Conservation (phyloP, 2,329 filamentous ascomycete species). For the Raffaelea deltoideospora region DNA sequence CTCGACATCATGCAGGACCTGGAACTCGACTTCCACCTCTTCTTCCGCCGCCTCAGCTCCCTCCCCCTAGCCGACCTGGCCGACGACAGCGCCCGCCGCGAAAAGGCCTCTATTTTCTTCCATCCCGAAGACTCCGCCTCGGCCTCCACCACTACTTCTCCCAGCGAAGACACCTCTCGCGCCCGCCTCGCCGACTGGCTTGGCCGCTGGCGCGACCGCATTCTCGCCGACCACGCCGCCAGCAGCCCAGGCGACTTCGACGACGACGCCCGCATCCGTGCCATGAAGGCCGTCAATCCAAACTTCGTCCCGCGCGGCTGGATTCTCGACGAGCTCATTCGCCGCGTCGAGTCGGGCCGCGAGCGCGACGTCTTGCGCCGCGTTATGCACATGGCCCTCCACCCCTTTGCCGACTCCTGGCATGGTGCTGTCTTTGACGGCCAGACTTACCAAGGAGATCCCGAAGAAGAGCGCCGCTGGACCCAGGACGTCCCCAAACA, state of each 20-base stretch:
- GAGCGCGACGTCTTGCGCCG: slow-evolving; percentile 66
- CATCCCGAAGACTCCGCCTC: slow-evolving; percentile 52
- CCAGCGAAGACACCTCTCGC: slow-evolving; percentile 42
- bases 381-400: slow-evolving; percentile 67
- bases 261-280: slow-evolving; percentile 48
- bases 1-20: slow-evolving; percentile 69
- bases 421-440: slow-evolving; percentile 31
- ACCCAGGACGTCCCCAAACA: slow-evolving; percentile 70
- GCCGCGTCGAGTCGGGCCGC: slow-evolving; percentile 67
- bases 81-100: slow-evolving; percentile 45
- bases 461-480: slow-evolving; percentile 66
- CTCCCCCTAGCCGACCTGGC: slow-evolving; percentile 48
- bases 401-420: slow-evolving; percentile 77
- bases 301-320: slow-evolving; percentile 85
- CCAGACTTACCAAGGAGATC: slow-evolving; percentile 39
- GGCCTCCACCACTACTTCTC: slow-evolving; percentile 28
- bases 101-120: slow-evolving; percentile 63
- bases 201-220: slow-evolving; percentile 55
- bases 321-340: slow-evolving; percentile 88
- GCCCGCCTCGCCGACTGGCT: slow-evolving; percentile 65
- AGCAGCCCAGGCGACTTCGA: slow-evolving; percentile 24
- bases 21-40: slow-evolving; percentile 86
- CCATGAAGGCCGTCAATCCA: slow-evolving; percentile 81
- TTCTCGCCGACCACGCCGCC: slow-evolving; percentile 60
- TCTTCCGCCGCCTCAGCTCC: slow-evolving; percentile 65